These are phyloP conservation scores for Ophioceras dolichostomum DNA, from an alignment of 2,329 filamentous ascomycete species.

Conservation along the genomic window DNA sequence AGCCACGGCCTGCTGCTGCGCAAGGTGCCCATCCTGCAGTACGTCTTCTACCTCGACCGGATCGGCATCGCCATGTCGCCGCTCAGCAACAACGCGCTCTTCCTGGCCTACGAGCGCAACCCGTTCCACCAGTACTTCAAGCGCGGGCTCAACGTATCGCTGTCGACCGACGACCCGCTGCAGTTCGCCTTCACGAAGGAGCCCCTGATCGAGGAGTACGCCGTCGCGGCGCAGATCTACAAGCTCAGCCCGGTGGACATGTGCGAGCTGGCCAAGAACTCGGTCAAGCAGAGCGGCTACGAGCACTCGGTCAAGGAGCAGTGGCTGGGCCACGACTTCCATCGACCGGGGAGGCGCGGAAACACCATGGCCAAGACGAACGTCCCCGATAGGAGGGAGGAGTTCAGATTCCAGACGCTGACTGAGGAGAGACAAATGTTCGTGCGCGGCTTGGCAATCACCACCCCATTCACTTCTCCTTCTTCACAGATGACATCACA, in stretches of 20 bases:
- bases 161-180: constrained; percentile 92
- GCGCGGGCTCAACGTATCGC: constrained; percentile 84
- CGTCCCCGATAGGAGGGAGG: constrained; percentile 83
- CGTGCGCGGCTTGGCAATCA: constrained; percentile 23
- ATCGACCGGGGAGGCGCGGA: constrained; percentile 66
- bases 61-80: constrained; percentile 99
- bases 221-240: constrained; percentile 95
- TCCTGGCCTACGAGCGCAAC: constrained; percentile 92
- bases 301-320: constrained; percentile 80
- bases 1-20: constrained; percentile 86
- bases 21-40: constrained; percentile 90
- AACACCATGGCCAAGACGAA: constrained; percentile 96
- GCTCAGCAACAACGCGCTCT: constrained; percentile 92
- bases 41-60: constrained; percentile 95
- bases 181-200: constrained; percentile 99
- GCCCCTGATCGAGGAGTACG: constrained; percentile 94
- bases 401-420: constrained; percentile 79
- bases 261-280: constrained; percentile 96
- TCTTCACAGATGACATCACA: too few species aligned
- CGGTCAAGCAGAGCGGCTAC: constrained; percentile 88
- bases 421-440: constrained; percentile 76
- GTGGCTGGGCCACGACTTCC: constrained; percentile 75
- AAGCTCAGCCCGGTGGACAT: constrained; percentile 95
- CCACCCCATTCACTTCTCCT: background rate
- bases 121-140: constrained; percentile 94